Conservation (phyloP, 495 filamentous ascomycete genomes). For the Chaetomium cochliodes region DNA sequence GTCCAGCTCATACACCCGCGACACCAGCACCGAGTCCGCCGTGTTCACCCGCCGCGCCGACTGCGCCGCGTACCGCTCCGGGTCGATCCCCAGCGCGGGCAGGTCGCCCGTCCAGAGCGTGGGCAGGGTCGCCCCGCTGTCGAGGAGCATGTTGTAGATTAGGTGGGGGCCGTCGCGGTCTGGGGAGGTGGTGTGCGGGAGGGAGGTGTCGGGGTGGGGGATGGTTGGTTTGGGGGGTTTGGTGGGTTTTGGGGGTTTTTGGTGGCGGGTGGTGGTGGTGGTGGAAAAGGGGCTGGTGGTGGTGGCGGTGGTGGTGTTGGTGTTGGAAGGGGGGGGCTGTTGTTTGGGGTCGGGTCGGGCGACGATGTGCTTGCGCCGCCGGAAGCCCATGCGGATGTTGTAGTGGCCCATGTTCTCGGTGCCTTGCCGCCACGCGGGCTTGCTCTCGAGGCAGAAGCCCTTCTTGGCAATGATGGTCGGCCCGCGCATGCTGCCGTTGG, state of each 20-base stretch:
- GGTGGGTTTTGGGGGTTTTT: background rate
- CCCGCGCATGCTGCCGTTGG: slow-evolving; percentile 6
- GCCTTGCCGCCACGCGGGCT: slow-evolving; percentile 12
- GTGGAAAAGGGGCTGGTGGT: background rate
- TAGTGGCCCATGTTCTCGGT: slow-evolving; percentile 32
- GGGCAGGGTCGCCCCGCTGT: slow-evolving; percentile 48
- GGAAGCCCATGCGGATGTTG: slow-evolving; percentile 31
- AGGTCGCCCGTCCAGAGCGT: slow-evolving; percentile 41
- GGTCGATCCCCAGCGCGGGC: slow-evolving; percentile 34
- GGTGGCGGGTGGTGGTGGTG: background rate
- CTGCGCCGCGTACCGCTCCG: slow-evolving; percentile 42
- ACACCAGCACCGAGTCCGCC: slow-evolving; percentile 20
- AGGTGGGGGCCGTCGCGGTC: slow-evolving; percentile 21
- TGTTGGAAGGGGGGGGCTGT: background rate
- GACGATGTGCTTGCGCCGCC: slow-evolving; percentile 24
- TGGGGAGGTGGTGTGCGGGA: background rate
- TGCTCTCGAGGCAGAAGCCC: slow-evolving; percentile 33
- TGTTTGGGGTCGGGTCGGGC: background rate
- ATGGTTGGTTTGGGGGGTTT: background rate
- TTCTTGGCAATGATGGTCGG: slow-evolving; percentile 32
- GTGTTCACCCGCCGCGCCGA: slow-evolving; percentile 28
- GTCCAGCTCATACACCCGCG: slow-evolving; percentile 44
- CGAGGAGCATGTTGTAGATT: slow-evolving; percentile 39
- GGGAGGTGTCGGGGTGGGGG: slow-evolving; percentile 9
- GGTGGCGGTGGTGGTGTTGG: background rate